A percentile compares a stretch with the other conserved stretches of the same genome.
phyloP scores from a whole-genome alignment of 306 rosid genomes.

The Biancaea sappan region DNA sequence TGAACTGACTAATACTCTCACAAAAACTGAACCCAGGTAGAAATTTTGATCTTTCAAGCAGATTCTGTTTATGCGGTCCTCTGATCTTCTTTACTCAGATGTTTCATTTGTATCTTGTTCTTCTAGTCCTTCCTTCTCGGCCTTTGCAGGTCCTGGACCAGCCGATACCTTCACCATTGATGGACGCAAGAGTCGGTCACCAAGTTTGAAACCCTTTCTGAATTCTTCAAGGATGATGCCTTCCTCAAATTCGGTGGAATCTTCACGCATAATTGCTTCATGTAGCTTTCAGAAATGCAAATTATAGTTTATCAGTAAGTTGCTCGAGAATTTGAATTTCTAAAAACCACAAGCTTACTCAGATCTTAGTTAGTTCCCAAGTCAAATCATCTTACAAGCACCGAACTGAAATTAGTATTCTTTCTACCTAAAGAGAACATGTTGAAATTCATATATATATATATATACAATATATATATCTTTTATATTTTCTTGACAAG shows the following conservation, averaged over 20 bases:
- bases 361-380: not conserved
- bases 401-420: constrained; percentile 11
- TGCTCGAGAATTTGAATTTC: constrained; percentile 11
- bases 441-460: constrained; percentile 24
- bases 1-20: constrained; percentile 33
- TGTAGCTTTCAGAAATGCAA: constrained; percentile 66
- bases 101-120: constrained; percentile 49
- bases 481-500: not conserved
- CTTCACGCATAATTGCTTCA: constrained; percentile 97
- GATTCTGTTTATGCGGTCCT: constrained; percentile 46
- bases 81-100: constrained; percentile 23
- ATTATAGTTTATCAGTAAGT: constrained; percentile 39
- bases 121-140: constrained; percentile 47
- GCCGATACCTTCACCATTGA: constrained; percentile 98
- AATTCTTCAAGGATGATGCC: constrained; percentile 77
- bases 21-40: constrained; percentile 57
- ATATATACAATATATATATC: not conserved
- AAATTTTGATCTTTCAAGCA: constrained; percentile 38
- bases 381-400: constrained; percentile 24
- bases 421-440: not conserved
- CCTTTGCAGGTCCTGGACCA: constrained; percentile 88
- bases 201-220: constrained; percentile 85
- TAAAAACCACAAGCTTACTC: constrained; percentile 2
- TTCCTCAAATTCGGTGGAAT: constrained; percentile 75
- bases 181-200: constrained; percentile 87